Evolutionary conservation across 768 basidiomycete species (phyloP).

Genomic region (Tephrocybe sp.): DNA sequence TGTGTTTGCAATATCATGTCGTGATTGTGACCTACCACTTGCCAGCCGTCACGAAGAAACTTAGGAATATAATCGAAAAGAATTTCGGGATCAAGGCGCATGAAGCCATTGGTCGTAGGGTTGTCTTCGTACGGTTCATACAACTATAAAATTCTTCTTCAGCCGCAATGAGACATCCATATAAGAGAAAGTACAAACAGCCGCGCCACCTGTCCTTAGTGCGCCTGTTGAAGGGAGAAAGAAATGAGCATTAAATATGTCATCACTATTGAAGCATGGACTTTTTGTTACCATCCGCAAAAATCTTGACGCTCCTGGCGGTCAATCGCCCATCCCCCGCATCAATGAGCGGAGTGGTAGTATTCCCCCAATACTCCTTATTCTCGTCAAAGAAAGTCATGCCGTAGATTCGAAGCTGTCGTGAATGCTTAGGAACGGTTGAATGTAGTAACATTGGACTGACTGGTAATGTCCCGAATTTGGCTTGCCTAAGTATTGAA

Average conservation of each 20-base stretch:
- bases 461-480: constrained; percentile 62
- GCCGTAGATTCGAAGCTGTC: constrained; percentile 75
- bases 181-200: constrained; percentile 40
- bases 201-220: constrained; percentile 86
- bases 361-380: constrained; percentile 74
- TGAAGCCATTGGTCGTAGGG: constrained; percentile 71
- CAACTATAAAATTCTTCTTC: constrained; percentile 42
- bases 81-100: constrained; percentile 66
- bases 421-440: not conserved
- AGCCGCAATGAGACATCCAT: constrained; percentile 1
- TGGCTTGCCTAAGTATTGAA: constrained; percentile 52
- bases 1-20: not conserved
- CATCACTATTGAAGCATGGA: constrained; percentile 3
- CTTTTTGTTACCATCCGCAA: constrained; percentile 58
- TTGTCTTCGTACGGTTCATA: constrained; percentile 83
- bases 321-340: constrained; percentile 64
- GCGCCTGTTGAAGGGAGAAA: constrained; percentile 51
- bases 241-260: constrained; percentile 3
- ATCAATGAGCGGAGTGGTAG: constrained; percentile 50
- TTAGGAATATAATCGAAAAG: constrained; percentile 63
- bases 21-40: constrained; percentile 69
- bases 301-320: constrained; percentile 77
- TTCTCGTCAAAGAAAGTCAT: constrained; percentile 73
- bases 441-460: constrained; percentile 7
- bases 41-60: constrained; percentile 84